Evolutionary conservation across 2,329 filamentous ascomycete genomes (phyloP).

Genomic region (Colletotrichum godetiae): DNA sequence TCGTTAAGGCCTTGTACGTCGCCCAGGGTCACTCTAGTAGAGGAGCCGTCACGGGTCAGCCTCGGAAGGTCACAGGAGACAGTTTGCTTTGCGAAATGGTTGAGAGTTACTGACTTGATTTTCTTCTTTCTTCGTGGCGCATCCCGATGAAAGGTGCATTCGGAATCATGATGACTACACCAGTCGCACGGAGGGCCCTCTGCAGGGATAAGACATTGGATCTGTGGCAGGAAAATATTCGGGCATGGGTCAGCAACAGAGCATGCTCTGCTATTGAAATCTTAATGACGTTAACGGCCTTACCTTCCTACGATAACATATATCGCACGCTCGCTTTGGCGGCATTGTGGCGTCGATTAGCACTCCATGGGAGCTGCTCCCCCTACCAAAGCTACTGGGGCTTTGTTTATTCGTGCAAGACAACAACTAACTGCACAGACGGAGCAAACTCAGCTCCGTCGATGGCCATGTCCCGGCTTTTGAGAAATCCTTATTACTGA

Average conservation of each 20-base stretch:
- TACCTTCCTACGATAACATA: slow-evolving; percentile 23
- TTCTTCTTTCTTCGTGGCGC: neutral
- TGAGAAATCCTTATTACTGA: rapidly evolving
- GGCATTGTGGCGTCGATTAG: slow-evolving; percentile 2
- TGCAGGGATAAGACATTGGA: slow-evolving; percentile 15
- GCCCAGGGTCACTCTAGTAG: neutral
- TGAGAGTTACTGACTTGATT: neutral
- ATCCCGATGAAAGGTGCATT: slow-evolving; percentile 6
- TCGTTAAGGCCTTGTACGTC: slow-evolving; percentile 15
- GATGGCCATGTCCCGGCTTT: neutral
- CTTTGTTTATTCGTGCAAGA: neutral
- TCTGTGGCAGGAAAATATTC: neutral
- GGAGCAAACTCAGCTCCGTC: neutral
- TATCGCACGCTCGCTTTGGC: slow-evolving; percentile 20
- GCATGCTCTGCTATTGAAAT: rapidly evolving
- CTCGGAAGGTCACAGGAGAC: neutral
- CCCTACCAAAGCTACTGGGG: neutral
- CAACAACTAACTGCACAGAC: neutral
- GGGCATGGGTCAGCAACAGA: neutral
- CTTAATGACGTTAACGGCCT: rapidly evolving
- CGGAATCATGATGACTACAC: slow-evolving; percentile 19
- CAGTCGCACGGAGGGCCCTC: slow-evolving; percentile 16
- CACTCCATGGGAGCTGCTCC: neutral
- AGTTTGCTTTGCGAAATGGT: rapidly evolving
- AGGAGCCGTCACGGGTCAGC: neutral